phyloP scores from a whole-genome alignment of 2,329 filamentous ascomycete genomes.

The Zalaria obscura region DNA sequence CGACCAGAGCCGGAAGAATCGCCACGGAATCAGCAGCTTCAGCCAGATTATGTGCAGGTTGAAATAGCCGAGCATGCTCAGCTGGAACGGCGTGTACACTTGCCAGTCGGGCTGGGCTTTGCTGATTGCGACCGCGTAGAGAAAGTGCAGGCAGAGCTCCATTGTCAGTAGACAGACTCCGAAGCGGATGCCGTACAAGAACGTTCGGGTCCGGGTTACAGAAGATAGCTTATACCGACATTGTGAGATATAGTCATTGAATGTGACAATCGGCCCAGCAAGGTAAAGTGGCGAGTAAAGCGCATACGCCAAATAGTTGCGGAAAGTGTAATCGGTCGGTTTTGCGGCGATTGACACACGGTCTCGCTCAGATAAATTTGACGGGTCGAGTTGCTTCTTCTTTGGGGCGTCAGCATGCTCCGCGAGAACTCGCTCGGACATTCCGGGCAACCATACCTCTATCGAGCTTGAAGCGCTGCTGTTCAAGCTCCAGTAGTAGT shows the following conservation, averaged over 20 bases:
- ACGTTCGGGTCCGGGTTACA: slow-evolving; percentile 49
- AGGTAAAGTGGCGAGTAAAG: slow-evolving; percentile 91
- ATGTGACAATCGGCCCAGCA: slow-evolving; percentile 84
- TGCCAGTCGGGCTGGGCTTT: slow-evolving; percentile 68
- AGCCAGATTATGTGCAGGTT: slow-evolving; percentile 97
- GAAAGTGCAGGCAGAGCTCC: slow-evolving; percentile 82
- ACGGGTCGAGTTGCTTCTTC: slow-evolving; percentile 93
- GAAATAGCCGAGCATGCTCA: slow-evolving; percentile 85
- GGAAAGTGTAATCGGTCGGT: slow-evolving; percentile 57
- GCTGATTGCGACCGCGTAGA: slow-evolving; percentile 87
- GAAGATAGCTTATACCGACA: slow-evolving; percentile 57
- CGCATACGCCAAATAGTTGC: slow-evolving; percentile 78
- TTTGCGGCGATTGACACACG: slow-evolving; percentile 65
- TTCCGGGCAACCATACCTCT: slow-evolving; percentile 50
- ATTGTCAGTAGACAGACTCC: slow-evolving; percentile 67
- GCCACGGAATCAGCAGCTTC: slow-evolving; percentile 90
- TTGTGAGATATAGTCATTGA: slow-evolving; percentile 95
- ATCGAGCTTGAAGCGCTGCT: slow-evolving; percentile 50
- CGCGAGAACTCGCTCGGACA: not conserved
- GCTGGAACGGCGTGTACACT: slow-evolving; percentile 71
- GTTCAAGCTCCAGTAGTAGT: slow-evolving; percentile 85
- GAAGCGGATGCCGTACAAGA: slow-evolving; percentile 75
- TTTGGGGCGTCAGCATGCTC: slow-evolving; percentile 52
- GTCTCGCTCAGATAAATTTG: slow-evolving; percentile 76
- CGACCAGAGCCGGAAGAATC: slow-evolving; percentile 96